Base-by-base conservation (phyloP, 257 asterid genomes). In the Solanum arcanum region DNA sequence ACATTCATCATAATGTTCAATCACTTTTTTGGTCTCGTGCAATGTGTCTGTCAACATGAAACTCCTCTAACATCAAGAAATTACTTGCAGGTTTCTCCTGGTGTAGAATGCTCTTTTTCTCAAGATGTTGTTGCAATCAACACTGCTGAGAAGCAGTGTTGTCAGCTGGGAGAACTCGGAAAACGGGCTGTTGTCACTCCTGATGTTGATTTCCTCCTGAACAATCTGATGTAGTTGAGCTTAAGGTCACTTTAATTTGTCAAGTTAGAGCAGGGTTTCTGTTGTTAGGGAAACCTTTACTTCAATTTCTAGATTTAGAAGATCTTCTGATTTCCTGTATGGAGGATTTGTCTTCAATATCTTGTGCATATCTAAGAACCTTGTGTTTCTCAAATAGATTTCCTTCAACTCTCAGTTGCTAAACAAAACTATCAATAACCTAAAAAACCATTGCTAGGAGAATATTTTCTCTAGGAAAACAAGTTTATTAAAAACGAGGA, bases 31-130 rank as follows among this genome's bases (percentile, higher is more conserved):
- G n/a, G 39, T 42, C 86, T 46, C 49, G 2, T 37, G 85, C 13
- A 68, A 47, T 81, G 41, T 52, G 31, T 20, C 37, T 31, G 7
- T 39, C 83, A 5, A 31, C 59, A 21, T 29, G 64, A 21, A 85
- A 60, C 87, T 81, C 47, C 60, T n/a, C 86, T 87, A 27, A 90
- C 77, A 59, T 6, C 75, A 35, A 69, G 80, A 56, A n/a, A 76
- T 29, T 20, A 64, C 52, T 27, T 89, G 92, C 95, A 96, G 99
- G 98, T 96, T 70, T 89, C 92, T 66, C 90, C 97, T 47, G 96
- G 97, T 68, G 16, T 82, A 7, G 91, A 90, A 5, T 68, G 87
- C 87, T 35, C 12, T 1, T 91, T 72, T 37, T 83, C 93, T 78
- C 95, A 94, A 85, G 90, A 86, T 74, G 91, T 91, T 16, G 90